Percentiles rank a stretch among this genome's conserved stretches.
Conservation (phyloP, 768 basidiomycete species). For the Xerocomellus amylosporus region DNA sequence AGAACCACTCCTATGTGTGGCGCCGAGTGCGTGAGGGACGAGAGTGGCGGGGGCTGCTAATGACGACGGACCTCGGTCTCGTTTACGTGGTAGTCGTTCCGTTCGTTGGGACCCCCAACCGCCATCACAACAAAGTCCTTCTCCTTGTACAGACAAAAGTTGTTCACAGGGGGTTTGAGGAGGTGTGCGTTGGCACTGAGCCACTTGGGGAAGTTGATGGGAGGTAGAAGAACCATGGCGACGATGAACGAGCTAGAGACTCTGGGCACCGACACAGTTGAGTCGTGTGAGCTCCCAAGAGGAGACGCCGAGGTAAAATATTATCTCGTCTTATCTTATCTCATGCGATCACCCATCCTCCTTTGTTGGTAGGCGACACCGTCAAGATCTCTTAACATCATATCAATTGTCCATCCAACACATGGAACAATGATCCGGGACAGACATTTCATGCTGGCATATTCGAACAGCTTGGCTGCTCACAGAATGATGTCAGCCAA, state of each 20-base stretch:
- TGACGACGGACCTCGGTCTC: conserved; percentile 72
- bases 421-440: too few species aligned
- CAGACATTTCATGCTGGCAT: too few species aligned
- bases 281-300: too few species aligned
- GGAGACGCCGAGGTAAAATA: too few species aligned
- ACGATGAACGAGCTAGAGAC: background rate
- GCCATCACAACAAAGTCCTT: conserved; percentile 93
- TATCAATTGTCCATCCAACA: too few species aligned
- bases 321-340: too few species aligned
- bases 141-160: conserved; percentile 80
- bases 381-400: too few species aligned
- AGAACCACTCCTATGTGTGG: conserved; percentile 85
- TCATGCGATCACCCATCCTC: too few species aligned
- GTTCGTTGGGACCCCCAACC: conserved; percentile 91
- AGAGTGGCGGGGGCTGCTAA: background rate
- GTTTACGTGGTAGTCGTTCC: conserved; percentile 94
- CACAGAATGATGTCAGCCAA: conserved; percentile 4
- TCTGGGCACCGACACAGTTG: too few species aligned
- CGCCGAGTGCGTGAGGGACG: background rate
- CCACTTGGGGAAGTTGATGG: conserved; percentile 91
- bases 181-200: conserved; percentile 74
- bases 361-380: too few species aligned
- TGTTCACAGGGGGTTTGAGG: conserved; percentile 90
- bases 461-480: background rate
- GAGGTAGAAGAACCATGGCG: conserved; percentile 70